Percentiles rank a stretch among this genome's conserved stretches.
These are phyloP conservation scores for Sphagnum magellanicum DNA, from an alignment of 228 moss, liverwort and hornwort genomes.

Conservation along the genomic window DNA sequence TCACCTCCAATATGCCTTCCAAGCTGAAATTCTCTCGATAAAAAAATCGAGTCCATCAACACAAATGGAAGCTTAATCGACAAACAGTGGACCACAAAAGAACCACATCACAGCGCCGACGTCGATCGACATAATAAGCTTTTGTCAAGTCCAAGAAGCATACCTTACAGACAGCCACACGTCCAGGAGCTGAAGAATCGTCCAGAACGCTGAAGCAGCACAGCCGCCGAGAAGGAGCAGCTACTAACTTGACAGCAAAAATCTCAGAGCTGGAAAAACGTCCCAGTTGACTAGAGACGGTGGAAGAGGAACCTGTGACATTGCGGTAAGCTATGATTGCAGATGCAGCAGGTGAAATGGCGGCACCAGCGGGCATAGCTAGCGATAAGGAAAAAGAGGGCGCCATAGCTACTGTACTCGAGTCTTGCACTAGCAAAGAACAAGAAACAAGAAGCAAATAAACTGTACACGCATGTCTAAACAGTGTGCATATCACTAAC, in stretches of 20 bases:
- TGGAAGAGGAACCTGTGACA: background rate
- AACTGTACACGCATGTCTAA: no score
- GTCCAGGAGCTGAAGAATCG: background rate
- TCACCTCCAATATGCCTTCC: background rate
- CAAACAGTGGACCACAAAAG: background rate
- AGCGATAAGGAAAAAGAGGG: conserved; percentile 16
- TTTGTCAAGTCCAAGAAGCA: background rate
- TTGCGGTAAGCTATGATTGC: conserved; percentile 10
- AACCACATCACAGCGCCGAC: background rate
- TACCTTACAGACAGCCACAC: conserved; percentile 31
- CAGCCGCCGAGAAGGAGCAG: conserved; percentile 14
- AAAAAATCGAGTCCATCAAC: background rate
- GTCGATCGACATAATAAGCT: no score
- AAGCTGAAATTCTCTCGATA: background rate
- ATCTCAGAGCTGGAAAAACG: conserved; percentile 24
- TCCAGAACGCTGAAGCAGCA: background rate
- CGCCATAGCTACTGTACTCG: conserved; percentile 33
- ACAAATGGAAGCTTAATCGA: background rate
- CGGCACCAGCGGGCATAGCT: conserved; percentile 11
- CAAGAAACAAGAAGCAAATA: no score
- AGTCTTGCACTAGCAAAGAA: no score
- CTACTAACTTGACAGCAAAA: conserved; percentile 20
- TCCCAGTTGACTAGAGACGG: background rate
- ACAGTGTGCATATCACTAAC: no score
- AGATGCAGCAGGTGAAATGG: background rate